phyloP scores from a whole-genome alignment of 257 asterid genomes.

The Solanum medicagineum region DNA sequence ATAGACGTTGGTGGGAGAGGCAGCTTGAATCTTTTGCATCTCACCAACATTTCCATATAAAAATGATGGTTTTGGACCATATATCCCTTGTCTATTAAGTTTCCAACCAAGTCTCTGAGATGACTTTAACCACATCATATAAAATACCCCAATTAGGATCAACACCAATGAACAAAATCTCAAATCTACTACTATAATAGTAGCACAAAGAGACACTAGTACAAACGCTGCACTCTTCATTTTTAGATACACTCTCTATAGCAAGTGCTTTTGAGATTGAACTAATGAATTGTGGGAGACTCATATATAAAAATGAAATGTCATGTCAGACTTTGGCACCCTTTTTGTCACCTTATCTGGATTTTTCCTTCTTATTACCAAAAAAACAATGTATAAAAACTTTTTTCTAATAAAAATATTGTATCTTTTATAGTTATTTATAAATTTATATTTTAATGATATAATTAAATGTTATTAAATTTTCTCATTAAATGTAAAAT shows the following conservation, averaged over 20 bases:
- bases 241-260: neutral
- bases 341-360: neutral
- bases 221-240: conserved; percentile 24
- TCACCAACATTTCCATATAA: conserved; percentile 51
- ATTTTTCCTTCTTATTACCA: neutral
- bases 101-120: conserved; percentile 21
- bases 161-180: neutral
- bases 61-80: conserved; percentile 58
- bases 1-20: neutral
- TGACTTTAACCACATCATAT: conserved; percentile 28
- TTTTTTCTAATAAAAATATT: no score
- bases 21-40: conserved; percentile 62
- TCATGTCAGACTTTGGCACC: neutral
- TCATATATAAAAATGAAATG: neutral
- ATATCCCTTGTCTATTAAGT: conserved; percentile 56
- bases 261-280: neutral
- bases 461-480: no score
- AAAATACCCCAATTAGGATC: neutral
- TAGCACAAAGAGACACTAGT: conserved; percentile 1
- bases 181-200: neutral
- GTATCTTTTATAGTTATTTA: no score
- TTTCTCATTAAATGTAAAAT: no score
- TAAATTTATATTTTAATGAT: no score
- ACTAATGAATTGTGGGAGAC: neutral
- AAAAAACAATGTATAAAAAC: no score